Percentiles rank a stretch among this genome's conserved stretches.
Evolutionary conservation across 371 early-diverging fungal species (phyloP).

Genomic region (Amoeboaphelidium protococcarum): DNA sequence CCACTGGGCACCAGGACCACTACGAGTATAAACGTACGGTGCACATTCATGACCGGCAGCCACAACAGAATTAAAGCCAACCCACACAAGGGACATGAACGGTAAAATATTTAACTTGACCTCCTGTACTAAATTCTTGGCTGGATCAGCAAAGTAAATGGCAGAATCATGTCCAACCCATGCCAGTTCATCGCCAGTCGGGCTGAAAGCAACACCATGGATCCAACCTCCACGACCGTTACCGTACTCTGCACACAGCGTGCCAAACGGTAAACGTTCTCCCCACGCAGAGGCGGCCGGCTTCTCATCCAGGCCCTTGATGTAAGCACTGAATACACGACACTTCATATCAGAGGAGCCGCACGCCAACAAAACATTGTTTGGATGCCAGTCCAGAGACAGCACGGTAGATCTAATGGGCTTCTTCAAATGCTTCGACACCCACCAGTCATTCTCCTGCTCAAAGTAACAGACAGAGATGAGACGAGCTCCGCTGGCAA

Average conservation of each 20-base stretch:
- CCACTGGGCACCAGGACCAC: constrained; percentile 14
- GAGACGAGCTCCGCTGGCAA: constrained; percentile 64
- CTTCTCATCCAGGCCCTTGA: constrained; percentile 73
- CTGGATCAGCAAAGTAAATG: constrained; percentile 32
- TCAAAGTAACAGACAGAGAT: constrained; percentile 87
- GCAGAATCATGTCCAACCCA: constrained; percentile 48
- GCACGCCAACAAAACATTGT: constrained; percentile 73
- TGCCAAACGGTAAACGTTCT: constrained; percentile 64
- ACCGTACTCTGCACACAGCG: constrained; percentile 63
- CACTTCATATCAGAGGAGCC: constrained; percentile 87
- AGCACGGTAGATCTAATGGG: constrained; percentile 73
- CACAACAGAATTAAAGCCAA: constrained; percentile 41
- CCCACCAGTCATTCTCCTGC: constrained; percentile 89
- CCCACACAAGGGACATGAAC: constrained; percentile 44
- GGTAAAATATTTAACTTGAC: constrained; percentile 42
- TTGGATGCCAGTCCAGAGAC: constrained; percentile 85
- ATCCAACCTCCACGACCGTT: constrained; percentile 70
- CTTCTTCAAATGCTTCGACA: constrained; percentile 74
- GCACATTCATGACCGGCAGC: constrained; percentile 82
- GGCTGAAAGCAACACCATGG: constrained; percentile 72
- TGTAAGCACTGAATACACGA: constrained; percentile 77
- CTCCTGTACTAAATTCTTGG: constrained; percentile 17
- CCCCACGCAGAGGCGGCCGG: constrained; percentile 49
- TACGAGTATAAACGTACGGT: constrained; percentile 35
- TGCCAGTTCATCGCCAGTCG: constrained; percentile 45